Percentiles rank a stretch among this genome's conserved stretches.
Conservation (phyloP, 192 early-diverging fungal species). For the Mortierella antarctica region DNA sequence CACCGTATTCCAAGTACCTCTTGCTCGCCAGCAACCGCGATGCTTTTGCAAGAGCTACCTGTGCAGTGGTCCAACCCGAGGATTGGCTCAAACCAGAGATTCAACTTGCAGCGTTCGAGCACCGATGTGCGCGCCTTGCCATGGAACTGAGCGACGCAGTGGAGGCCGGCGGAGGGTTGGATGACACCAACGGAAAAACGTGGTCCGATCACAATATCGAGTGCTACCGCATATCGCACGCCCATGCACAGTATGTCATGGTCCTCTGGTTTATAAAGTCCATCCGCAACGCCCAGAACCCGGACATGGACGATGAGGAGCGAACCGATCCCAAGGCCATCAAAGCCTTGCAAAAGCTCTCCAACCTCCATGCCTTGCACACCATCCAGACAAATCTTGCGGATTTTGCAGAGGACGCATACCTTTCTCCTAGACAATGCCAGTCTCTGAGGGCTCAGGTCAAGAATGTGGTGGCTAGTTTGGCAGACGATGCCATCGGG, state of each 20-base stretch:
- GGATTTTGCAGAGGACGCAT: slow-evolving; percentile 51
- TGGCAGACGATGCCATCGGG: slow-evolving; percentile 78
- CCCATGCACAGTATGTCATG: slow-evolving; percentile 65
- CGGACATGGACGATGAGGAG: slow-evolving; percentile 18
- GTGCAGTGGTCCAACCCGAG: slow-evolving; percentile 24
- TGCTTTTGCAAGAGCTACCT: slow-evolving; percentile 16
- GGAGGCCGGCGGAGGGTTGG: slow-evolving; percentile 20
- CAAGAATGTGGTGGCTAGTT: slow-evolving; percentile 52
- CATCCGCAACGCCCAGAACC: slow-evolving; percentile 32
- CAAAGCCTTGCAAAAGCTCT: slow-evolving; percentile 37
- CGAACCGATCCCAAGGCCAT: slow-evolving; percentile 20
- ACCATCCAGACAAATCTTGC: slow-evolving; percentile 51
- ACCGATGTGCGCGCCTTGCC: slow-evolving; percentile 61
- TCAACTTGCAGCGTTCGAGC: slow-evolving; percentile 59
- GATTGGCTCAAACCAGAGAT: slow-evolving; percentile 56
- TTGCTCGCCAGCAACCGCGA: slow-evolving; percentile 14
- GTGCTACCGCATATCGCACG: slow-evolving; percentile 59
- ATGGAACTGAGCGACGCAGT: slow-evolving; percentile 54
- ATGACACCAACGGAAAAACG: slow-evolving; percentile 28
- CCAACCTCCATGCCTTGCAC: slow-evolving; percentile 48
- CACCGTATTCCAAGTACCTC: slow-evolving; percentile 44
- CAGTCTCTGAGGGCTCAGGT: slow-evolving; percentile 38
- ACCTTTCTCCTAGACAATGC: slow-evolving; percentile 33
- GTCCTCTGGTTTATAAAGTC: slow-evolving; percentile 61
- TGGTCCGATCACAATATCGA: slow-evolving; percentile 58